phyloP scores from a whole-genome alignment of 768 basidiomycete genomes.

The Termitomyces sp. region DNA sequence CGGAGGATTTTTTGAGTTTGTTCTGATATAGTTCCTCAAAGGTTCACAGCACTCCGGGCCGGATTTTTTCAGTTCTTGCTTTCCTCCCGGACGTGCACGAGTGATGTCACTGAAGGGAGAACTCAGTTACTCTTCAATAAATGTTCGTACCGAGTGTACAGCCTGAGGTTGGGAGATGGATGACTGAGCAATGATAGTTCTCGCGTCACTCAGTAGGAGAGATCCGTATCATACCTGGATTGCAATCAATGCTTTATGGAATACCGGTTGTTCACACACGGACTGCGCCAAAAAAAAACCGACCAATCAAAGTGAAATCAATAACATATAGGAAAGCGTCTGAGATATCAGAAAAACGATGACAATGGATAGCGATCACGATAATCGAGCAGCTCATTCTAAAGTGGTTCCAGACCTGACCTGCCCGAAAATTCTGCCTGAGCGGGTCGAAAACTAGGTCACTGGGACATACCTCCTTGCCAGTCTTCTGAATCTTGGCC shows the following conservation, averaged over 20 bases:
- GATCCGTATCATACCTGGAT: not conserved
- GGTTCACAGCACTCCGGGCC: not conserved
- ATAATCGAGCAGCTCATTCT: conserved; percentile 17
- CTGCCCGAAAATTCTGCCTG: conserved; percentile 11
- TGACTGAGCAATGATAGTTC: not conserved
- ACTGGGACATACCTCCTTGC: conserved; percentile 62
- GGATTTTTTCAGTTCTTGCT: too few relatives aligned
- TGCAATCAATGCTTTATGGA: not conserved
- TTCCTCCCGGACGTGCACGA: too few relatives aligned
- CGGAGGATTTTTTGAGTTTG: too few relatives aligned
- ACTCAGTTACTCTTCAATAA: too few relatives aligned
- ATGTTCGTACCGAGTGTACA: too few relatives aligned
- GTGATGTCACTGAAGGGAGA: too few relatives aligned
- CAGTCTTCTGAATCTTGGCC: conserved; percentile 84
- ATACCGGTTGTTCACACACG: too few relatives aligned
- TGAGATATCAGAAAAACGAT: not conserved
- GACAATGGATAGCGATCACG: not conserved
- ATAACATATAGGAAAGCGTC: not conserved
- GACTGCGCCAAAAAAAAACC: not conserved
- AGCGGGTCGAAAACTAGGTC: not conserved
- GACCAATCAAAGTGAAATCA: too few relatives aligned
- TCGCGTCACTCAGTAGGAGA: not conserved
- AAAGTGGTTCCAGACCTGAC: conserved; percentile 43
- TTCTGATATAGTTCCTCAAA: too few relatives aligned
- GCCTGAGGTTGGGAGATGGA: not conserved